Evolutionary conservation across 2,329 filamentous ascomycete genomes (phyloP).

Genomic region (Botrytis aclada): DNA sequence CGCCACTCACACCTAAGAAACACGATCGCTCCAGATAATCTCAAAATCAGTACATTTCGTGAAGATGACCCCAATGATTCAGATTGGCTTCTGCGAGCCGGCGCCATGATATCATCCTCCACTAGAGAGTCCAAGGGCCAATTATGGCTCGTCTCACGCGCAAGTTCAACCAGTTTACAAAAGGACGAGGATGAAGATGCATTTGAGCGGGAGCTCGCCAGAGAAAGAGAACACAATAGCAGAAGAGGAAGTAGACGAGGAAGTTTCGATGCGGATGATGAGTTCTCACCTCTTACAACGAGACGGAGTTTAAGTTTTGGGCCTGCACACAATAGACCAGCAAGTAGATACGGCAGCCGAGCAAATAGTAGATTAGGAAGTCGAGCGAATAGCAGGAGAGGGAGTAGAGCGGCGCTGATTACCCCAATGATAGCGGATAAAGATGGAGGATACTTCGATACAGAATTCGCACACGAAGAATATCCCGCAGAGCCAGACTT

Average conservation of each 20-base stretch:
- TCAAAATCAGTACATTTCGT: conserved; percentile 31
- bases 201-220: conserved; percentile 50
- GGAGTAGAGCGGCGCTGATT: conserved; percentile 31
- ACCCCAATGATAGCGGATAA: conserved; percentile 46
- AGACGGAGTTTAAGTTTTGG: conserved; percentile 37
- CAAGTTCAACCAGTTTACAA: conserved; percentile 61
- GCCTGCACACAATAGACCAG: conserved; percentile 46
- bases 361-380: conserved; percentile 36
- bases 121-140: conserved; percentile 67
- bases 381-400: conserved; percentile 18
- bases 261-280: conserved; percentile 39
- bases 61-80: conserved; percentile 47
- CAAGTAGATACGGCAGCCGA: conserved; percentile 48
- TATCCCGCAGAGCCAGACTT: conserved; percentile 57
- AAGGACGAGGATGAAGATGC: conserved; percentile 52
- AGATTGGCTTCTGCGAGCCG: conserved; percentile 64
- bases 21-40: conserved; percentile 31
- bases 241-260: conserved; percentile 34
- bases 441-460: conserved; percentile 46
- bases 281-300: conserved; percentile 38
- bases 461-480: conserved; percentile 36
- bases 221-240: conserved; percentile 49
- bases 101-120: conserved; percentile 59
- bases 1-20: conserved; percentile 22
- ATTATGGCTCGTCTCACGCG: conserved; percentile 63